Evolutionary conservation across 139 green algal species (phyloP), one percentile per base, ranked within the genome.

Genomic region (Volvox reticuliferus): DNA sequence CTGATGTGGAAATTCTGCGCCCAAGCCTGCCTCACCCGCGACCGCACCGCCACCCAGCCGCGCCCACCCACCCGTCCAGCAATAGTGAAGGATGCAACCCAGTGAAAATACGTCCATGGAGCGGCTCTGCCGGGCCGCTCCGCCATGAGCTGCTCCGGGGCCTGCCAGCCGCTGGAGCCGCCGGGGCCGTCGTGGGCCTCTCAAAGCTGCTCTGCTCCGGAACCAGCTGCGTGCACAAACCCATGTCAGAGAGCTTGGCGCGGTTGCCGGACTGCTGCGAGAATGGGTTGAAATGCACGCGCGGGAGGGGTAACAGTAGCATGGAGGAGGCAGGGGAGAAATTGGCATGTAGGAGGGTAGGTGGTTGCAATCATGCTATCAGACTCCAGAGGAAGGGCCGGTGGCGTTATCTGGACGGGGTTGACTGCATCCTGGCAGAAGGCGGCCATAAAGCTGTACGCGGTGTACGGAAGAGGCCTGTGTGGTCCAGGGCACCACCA

Each of bases 181-280:
- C 96, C 96, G 94, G 94, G 33, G 89, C 22, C 68, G 61, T 86
- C 22, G 33, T 96, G 89, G 77, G n/a, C n/a, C 91, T 97, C 87
- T 98, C 96, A 69, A 99, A 99, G 71, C 92, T 96, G 79, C 92
- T 95, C 93, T 98, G 96, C 80, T 99, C 96, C 14, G 94, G 92
- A 32, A 96, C 92, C 55, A 99, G 94, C 75, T 96, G 96, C 92
- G 98, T 98, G 95, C 94, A 96, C 33, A 99, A 96, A 5, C 98
- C 98, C 98, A 99, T 99, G 94, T 99, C 98, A 0, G 94, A 98
- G 30, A 99, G 92, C 95, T 99, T 99, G 82, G 96, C 98, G 16
- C 87, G 86, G 22, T 36, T n/a, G 28, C 50, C 24, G 28, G 79
- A 71, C 79, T 86, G 44, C 2, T 2, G 50, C 20, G 36, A 44